Conservation (phyloP, 2,329 filamentous ascomycete genomes). For the Aspergillus brunneoviolaceus region DNA sequence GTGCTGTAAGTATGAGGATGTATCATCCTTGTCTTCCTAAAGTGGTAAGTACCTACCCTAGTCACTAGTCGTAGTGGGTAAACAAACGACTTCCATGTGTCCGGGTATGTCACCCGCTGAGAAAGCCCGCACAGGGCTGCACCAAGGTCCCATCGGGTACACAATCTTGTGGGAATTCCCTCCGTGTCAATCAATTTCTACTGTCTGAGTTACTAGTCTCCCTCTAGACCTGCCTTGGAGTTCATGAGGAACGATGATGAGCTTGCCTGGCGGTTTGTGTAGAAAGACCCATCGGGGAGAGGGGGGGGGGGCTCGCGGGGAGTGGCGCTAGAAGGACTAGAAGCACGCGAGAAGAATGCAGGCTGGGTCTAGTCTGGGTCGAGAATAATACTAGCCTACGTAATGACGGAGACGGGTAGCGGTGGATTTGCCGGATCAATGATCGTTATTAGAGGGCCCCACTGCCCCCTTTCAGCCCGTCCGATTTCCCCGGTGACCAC, state of each 20-base stretch:
- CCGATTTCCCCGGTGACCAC: slow-evolving; percentile 18
- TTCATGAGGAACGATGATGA: slow-evolving; percentile 6
- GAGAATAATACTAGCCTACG: slow-evolving; percentile 9
- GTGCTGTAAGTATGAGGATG: too few relatives aligned
- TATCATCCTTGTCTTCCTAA: background rate
- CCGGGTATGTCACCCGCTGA: slow-evolving; percentile 3
- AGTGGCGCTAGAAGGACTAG: slow-evolving; percentile 25
- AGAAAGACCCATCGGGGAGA: background rate
- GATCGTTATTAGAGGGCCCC: slow-evolving; percentile 16
- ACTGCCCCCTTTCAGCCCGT: slow-evolving; percentile 20
- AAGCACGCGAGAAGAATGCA: slow-evolving; percentile 22
- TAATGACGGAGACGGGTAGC: slow-evolving; percentile 21
- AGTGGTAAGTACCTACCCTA: background rate
- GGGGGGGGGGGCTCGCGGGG: slow-evolving; percentile 10
- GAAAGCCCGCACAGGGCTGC: slow-evolving; percentile 5
- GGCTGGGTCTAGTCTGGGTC: slow-evolving; percentile 13
- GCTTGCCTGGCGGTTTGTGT: slow-evolving; percentile 6
- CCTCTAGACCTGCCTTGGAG: background rate
- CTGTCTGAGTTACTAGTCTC: background rate
- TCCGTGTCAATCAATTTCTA: background rate
- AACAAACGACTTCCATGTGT: background rate
- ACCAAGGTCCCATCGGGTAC: background rate
- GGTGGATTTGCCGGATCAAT: slow-evolving; percentile 21
- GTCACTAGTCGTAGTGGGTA: background rate
- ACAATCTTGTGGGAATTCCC: background rate